Base-by-base conservation (phyloP, 2,329 filamentous ascomycete genomes). In the Talaromyces sp. region DNA sequence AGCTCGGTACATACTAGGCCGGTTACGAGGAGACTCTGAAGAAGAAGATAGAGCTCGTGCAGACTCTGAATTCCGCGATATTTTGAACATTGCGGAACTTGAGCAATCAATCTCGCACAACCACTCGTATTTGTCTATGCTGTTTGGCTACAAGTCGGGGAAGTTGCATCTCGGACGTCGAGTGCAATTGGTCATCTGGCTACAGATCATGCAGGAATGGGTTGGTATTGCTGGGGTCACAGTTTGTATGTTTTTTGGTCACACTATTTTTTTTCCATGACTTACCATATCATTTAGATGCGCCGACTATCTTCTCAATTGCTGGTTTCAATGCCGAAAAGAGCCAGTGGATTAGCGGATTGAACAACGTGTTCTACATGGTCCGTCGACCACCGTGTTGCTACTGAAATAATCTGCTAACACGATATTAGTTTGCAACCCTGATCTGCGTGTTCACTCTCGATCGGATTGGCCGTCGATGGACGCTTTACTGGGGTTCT, bases 151-250 rank as follows among this genome's bases (percentile, higher is more conserved):
- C 60, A 86, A 85, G 2, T 87, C 86, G 0, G 88, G 81, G 1
- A 85, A 88, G 57, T 73, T 90, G 8, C 87, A 90, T 65, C 87
- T 85, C 0, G 88, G 83, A 0, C 81, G 88, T 1, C 84, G 89
- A 5, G 87, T 90, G 0, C 87, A 90, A 67, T 80, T 91, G 1
- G 87, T 88, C 3, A 81, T 91, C 40, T 90, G 87, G 87, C 78
- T 90, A 8, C 87, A 90, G 73, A 87, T 90, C 52, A 83, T 90
- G 69, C 87, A 89, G 68, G 85, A 89, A 67, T 89, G 87, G 86
- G 82, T 87, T 57, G 87, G 88, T 0, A 90, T 90, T 63, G 87
- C 87, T 0, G 87, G 86, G 50, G 86, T 90, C 2, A 89, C 87
- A 0, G 82, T 90, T 40, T 86, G 75, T 76, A 68, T 56, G 74